phyloP scores from a whole-genome alignment of 257 asterid species.

The Cruciata laevipes region DNA sequence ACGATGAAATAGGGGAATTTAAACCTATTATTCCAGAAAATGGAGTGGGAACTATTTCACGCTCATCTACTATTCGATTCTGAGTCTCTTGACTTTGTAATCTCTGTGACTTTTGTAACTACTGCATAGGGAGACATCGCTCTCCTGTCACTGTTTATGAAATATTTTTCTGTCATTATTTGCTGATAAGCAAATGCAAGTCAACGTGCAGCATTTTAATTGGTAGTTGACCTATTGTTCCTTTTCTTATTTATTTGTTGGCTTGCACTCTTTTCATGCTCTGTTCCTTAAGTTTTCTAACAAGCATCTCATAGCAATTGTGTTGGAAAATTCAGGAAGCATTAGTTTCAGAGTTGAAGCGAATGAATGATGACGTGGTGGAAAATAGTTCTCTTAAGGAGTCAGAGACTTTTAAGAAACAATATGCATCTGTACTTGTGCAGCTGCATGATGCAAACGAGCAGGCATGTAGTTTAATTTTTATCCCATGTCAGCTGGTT shows the following conservation, averaged over 20 bases:
- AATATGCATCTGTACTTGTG: conserved; percentile 68
- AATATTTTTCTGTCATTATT: neutral
- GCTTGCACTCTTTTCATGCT: neutral
- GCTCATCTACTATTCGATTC: neutral
- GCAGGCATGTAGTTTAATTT: conserved; percentile 41
- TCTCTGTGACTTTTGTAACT: neutral
- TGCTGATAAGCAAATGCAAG: neutral
- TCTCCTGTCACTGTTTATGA: neutral
- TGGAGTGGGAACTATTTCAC: neutral
- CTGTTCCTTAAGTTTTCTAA: neutral
- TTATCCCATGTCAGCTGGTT: neutral
- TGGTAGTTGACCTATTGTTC: neutral
- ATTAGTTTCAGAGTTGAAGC: conserved; percentile 66
- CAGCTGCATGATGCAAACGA: conserved; percentile 68
- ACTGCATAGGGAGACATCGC: neutral
- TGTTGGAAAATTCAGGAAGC: conserved; percentile 58
- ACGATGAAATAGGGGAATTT: neutral
- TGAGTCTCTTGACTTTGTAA: neutral
- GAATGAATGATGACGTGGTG: conserved; percentile 62
- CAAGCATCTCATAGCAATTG: conserved; percentile 24
- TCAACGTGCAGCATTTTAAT: neutral
- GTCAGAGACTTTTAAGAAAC: conserved; percentile 69
- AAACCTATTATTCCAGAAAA: neutral
- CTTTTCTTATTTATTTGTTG: neutral
- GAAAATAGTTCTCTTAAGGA: conserved; percentile 61